Evolutionary conservation across 2,329 filamentous ascomycete species (phyloP).

Genomic region (Cladobotryum mycophilum): DNA sequence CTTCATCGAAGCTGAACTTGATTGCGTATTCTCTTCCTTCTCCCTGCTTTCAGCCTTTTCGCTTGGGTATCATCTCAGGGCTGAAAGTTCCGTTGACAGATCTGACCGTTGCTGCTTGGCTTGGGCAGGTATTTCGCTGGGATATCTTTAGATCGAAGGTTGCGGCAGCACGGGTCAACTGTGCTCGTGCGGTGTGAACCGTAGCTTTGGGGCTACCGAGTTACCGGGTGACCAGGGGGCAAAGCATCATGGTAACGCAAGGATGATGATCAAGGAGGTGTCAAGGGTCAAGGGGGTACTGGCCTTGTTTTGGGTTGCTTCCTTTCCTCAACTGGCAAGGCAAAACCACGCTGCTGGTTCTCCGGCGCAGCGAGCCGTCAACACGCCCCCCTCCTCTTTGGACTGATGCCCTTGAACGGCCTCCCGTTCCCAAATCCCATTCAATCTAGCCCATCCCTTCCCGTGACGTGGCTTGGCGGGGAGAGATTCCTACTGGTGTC

Average conservation of each 20-base stretch:
- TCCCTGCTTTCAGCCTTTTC: no score
- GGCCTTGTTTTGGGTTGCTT: neutral
- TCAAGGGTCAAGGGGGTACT: no score
- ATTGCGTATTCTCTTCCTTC: no score
- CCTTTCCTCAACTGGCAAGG: no score
- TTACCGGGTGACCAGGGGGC: constrained; percentile 6
- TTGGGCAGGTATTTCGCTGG: no score
- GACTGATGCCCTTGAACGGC: neutral
- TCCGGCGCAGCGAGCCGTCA: constrained; percentile 6
- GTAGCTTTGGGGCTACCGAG: constrained; percentile 9
- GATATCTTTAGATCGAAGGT: neutral
- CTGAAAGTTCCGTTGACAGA: neutral
- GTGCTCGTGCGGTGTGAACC: constrained; percentile 6
- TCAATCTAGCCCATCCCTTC: no score
- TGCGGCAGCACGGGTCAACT: constrained; percentile 3
- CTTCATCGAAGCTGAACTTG: no score
- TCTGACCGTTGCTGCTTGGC: neutral
- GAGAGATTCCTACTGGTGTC: neutral
- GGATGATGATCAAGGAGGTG: neutral
- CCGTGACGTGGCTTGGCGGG: neutral
- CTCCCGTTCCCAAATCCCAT: neutral
- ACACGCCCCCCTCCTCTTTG: constrained; percentile 6
- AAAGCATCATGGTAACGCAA: constrained; percentile 1
- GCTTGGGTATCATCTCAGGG: no score
- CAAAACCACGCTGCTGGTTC: constrained; percentile 2